phyloP scores from a whole-genome alignment of 192 early-diverging fungal species.

The Coemansia sp. region DNA sequence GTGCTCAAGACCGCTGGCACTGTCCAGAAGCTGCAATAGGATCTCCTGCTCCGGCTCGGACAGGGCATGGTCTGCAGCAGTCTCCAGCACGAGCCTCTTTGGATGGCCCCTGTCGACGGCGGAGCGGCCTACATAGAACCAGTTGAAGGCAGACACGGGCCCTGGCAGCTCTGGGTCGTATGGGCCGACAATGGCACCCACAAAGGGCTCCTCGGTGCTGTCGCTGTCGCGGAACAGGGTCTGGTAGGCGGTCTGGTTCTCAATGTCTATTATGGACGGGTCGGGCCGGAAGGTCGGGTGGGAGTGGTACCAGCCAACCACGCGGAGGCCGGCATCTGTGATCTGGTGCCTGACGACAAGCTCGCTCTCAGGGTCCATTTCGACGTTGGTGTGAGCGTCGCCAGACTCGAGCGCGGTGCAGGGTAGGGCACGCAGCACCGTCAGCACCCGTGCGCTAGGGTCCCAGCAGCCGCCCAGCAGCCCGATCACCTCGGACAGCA shows the following conservation, averaged over 20 bases:
- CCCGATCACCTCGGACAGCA: constrained; percentile 84
- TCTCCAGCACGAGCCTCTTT: constrained; percentile 59
- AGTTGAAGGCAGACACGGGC: constrained; percentile 74
- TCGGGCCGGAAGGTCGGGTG: constrained; percentile 87
- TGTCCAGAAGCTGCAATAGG: constrained; percentile 55
- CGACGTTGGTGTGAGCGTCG: constrained; percentile 74
- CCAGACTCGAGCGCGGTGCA: constrained; percentile 68
- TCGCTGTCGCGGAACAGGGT: constrained; percentile 61
- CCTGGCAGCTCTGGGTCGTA: constrained; percentile 75
- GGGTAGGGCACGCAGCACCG: constrained; percentile 63
- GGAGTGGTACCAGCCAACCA: constrained; percentile 95
- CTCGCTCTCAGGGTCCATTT: constrained; percentile 80
- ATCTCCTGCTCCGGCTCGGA: constrained; percentile 47
- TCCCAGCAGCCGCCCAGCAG: constrained; percentile 79
- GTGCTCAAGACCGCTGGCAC: constrained; percentile 52
- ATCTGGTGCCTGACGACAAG: constrained; percentile 71
- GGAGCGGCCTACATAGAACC: constrained; percentile 69
- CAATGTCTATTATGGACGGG: constrained; percentile 82
- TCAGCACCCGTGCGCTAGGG: constrained; percentile 45
- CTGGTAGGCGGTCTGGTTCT: constrained; percentile 86
- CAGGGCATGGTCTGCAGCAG: constrained; percentile 46
- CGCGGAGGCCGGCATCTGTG: constrained; percentile 60
- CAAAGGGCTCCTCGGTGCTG: constrained; percentile 64
- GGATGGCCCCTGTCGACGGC: constrained; percentile 57
- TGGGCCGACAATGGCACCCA: constrained; percentile 86